Evolutionary conservation across 202 grass and related monocot species (phyloP), one percentile per base, ranked within the genome.

Genomic region (Sporobolus alterniflorus): DNA sequence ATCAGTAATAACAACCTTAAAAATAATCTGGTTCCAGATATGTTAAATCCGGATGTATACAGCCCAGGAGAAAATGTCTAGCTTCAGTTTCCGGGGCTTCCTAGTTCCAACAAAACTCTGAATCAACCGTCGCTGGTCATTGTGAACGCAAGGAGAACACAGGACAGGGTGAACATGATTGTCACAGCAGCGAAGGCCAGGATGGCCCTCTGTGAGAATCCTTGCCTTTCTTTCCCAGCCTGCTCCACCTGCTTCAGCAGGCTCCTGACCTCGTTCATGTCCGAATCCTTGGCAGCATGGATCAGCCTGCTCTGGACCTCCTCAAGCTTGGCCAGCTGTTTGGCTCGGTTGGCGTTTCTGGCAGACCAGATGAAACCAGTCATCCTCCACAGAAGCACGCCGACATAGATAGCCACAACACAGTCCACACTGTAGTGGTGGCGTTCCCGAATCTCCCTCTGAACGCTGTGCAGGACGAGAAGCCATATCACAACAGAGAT

Each of bases 401-500:
- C 91, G 0, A 96, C 85, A 7, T 98, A 98, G 77, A 98, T 96
- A 28, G 93, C 96, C 11, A 90, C 93, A 5, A 98, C 33, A 29
- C 96, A 98, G 76, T 98, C 96, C 14, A 93, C 91, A 1, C 76
- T 82, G 72, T 98, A 98, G 71, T 98, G 96, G 55, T 98, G 87
- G 5, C 89, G 91, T 42, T 96, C 96, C 1, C 93, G 84, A 50
- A 94, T 77, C 74, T 98, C 96, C 83, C 93, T 95, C 64, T 98
- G 93, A 0, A 89, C 91, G 17, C 96, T 96, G 50, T 98, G 96
- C 17, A 98, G 40, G 64, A 96, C 91, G 0, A 95, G 89, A 40
- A 96, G 31, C 96, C 96, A 98, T 85, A 96, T 78, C 3, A 44
- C 57, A 46, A 80, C 79, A 24, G 96, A 98, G 55, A 92, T 94